Percentiles rank a stretch among this genome's conserved stretches.
phyloP scores from a whole-genome alignment of 192 early-diverging fungal genomes.

The Martensiomyces pterosporus region DNA sequence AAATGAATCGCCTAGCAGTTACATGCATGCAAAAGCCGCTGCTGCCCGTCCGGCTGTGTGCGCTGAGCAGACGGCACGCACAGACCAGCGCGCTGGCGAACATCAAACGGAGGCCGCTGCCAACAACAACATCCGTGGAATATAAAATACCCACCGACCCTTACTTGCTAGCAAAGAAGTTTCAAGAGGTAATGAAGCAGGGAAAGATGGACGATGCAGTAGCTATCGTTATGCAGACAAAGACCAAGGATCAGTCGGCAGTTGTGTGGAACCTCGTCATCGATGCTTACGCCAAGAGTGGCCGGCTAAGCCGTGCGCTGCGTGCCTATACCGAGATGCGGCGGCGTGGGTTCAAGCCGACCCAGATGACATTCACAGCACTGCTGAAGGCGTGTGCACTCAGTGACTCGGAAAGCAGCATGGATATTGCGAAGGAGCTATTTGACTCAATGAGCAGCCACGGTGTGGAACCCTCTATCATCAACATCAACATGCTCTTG shows the following conservation, averaged over 20 bases:
- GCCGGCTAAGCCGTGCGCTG: constrained; percentile 33
- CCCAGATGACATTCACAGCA: constrained; percentile 38
- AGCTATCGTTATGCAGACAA: constrained; percentile 45
- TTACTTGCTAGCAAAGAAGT: constrained; percentile 42
- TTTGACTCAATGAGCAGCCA: constrained; percentile 15
- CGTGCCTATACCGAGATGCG: constrained; percentile 45
- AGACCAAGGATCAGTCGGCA: constrained; percentile 25
- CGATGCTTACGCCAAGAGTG: constrained; percentile 34
- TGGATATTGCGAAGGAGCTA: constrained; percentile 21
- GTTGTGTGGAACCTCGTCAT: constrained; percentile 51
- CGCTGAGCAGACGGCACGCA: too few species aligned
- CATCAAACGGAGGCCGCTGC: constrained; percentile 38
- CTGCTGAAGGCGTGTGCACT: constrained; percentile 34
- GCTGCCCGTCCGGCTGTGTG: too few species aligned
- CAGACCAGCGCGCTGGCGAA: too few species aligned
- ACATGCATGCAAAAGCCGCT: too few species aligned
- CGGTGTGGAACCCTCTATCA: constrained; percentile 20
- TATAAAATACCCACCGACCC: constrained; percentile 45
- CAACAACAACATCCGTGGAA: constrained; percentile 34
- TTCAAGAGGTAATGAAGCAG: constrained; percentile 17
- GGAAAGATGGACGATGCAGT: constrained; percentile 50
- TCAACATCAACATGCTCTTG: constrained; percentile 31
- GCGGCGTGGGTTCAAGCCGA: constrained; percentile 34
- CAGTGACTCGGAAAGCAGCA: constrained; percentile 28
- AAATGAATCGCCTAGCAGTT: too few species aligned